Percentiles rank a stretch among this genome's conserved stretches.
Conservation (phyloP, 2,329 filamentous ascomycete genomes). For the Ustilaginoidea virens region DNA sequence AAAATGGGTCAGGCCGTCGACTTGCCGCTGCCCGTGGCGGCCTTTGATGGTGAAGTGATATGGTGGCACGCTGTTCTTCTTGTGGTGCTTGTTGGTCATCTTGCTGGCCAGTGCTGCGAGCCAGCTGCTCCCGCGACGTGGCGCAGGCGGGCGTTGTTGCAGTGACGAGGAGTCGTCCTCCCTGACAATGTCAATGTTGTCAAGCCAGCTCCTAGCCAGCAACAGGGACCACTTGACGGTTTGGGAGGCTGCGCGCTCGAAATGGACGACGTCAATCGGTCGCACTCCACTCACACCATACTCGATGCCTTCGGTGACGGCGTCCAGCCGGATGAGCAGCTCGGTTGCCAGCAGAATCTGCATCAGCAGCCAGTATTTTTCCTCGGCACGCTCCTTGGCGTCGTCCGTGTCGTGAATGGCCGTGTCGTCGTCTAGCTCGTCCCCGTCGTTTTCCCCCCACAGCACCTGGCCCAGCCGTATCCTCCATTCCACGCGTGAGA, state of each 20-base stretch:
- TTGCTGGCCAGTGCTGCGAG: constrained; percentile 41
- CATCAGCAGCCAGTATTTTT: constrained; percentile 51
- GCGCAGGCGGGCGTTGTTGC: constrained; percentile 4
- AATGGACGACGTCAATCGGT: constrained; percentile 41
- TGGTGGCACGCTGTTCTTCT: constrained; percentile 16
- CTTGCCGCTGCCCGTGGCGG: constrained; percentile 40
- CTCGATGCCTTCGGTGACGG: constrained; percentile 45
- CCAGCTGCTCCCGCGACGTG: constrained; percentile 26
- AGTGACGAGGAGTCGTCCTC: constrained; percentile 14
- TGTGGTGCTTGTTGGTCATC: constrained; percentile 27
- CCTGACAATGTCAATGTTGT: constrained; percentile 46
- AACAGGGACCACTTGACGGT: constrained; percentile 54
- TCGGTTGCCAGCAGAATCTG: constrained; percentile 51
- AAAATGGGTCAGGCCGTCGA: constrained; percentile 47
- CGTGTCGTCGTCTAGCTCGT: constrained; percentile 36
- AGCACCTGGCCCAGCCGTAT: constrained; percentile 58
- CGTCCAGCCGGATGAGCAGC: constrained; percentile 48
- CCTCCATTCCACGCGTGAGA: constrained; percentile 60
- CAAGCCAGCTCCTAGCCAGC: constrained; percentile 49
- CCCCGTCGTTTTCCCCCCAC: constrained; percentile 42
- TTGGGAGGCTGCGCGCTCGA: constrained; percentile 44
- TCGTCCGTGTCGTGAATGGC: constrained; percentile 32
- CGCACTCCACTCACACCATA: constrained; percentile 34
- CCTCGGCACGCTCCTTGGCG: constrained; percentile 37
- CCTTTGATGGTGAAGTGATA: constrained; percentile 35